Conservation (phyloP, 352 stramenopile genomes). For the Nothophytophthora sp. region DNA sequence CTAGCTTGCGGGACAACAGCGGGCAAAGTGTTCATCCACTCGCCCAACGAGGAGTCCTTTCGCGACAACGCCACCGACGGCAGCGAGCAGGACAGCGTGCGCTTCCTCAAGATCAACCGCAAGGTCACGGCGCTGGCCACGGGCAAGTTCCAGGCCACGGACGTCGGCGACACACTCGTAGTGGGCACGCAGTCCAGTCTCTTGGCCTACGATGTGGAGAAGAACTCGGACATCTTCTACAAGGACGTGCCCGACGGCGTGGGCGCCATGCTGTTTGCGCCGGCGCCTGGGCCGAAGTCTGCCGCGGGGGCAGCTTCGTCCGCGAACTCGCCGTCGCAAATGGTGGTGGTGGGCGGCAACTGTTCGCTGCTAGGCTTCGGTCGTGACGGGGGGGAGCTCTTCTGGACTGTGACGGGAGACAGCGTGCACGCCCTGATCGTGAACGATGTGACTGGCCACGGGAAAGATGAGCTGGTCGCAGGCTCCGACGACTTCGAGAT, state of each 20-base stretch:
- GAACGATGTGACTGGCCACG: slow-evolving; percentile 71
- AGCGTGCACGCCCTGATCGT: slow-evolving; percentile 86
- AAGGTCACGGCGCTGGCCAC: slow-evolving; percentile 78
- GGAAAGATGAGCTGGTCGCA: slow-evolving; percentile 80
- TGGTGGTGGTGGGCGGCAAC: slow-evolving; percentile 92
- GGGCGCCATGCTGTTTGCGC: slow-evolving; percentile 81
- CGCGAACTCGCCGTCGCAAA: slow-evolving; percentile 37
- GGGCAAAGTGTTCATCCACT: slow-evolving; percentile 93
- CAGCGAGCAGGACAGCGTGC: slow-evolving; percentile 48
- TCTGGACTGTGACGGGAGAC: slow-evolving; percentile 93
- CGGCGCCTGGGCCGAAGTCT: too few relatives aligned
- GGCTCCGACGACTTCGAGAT: slow-evolving; percentile 93
- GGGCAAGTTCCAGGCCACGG: slow-evolving; percentile 65
- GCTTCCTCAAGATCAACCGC: slow-evolving; percentile 93
- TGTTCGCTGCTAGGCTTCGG: slow-evolving; percentile 92
- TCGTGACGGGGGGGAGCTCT: slow-evolving; percentile 79
- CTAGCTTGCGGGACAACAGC: slow-evolving; percentile 85
- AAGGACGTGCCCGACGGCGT: slow-evolving; percentile 88
- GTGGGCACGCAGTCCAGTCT: slow-evolving; percentile 91
- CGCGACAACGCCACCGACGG: slow-evolving; percentile 26
- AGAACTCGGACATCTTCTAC: slow-evolving; percentile 95
- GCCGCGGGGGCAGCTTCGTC: slow-evolving; percentile 13
- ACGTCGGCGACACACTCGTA: slow-evolving; percentile 80
- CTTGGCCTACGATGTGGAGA: slow-evolving; percentile 92
- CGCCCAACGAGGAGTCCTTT: slow-evolving; percentile 75